A percentile compares a stretch with the other conserved stretches of the same genome.
Conservation (phyloP, 139 green algal genomes). For the Chlorella vulgaris region DNA sequence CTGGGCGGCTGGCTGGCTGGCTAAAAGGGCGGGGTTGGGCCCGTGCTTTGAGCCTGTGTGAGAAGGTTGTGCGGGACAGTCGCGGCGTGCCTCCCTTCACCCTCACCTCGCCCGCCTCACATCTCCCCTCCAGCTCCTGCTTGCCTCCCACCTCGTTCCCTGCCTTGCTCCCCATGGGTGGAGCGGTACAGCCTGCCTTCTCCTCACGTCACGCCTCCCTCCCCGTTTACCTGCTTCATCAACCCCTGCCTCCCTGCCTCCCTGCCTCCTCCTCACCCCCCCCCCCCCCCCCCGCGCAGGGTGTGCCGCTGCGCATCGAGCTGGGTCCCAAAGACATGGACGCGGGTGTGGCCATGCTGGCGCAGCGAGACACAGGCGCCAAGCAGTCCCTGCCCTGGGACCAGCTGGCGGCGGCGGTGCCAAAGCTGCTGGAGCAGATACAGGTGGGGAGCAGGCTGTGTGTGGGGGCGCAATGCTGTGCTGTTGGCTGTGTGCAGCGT, state of each 20-base stretch:
- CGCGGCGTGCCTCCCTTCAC: neutral
- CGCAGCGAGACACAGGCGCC: constrained; percentile 88
- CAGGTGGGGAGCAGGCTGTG: constrained; percentile 27
- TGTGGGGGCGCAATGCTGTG: neutral
- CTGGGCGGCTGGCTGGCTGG: neutral
- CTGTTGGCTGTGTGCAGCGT: neutral
- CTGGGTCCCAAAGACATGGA: constrained; percentile 96
- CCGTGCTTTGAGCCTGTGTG: too few species aligned
- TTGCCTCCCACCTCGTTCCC: neutral
- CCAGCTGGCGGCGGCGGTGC: constrained; percentile 62
- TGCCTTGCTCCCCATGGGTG: too few species aligned
- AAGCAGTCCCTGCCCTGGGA: constrained; percentile 89
- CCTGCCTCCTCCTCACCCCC: neutral
- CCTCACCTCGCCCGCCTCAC: neutral
- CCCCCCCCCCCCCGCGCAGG: constrained; percentile 41
- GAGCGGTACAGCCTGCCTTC: too few species aligned
- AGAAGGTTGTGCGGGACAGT: too few species aligned
- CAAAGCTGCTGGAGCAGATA: constrained; percentile 54
- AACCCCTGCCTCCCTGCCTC: too few species aligned
- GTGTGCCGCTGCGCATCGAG: constrained; percentile 93
- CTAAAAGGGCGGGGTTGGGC: too few species aligned
- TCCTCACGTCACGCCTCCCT: too few species aligned
- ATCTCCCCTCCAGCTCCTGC: neutral
- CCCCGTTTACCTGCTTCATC: too few species aligned
- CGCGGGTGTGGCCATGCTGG: constrained; percentile 77